These are phyloP conservation scores for Auriscalpium microsporum DNA, from an alignment of 768 basidiomycete genomes.

Conservation along the genomic window DNA sequence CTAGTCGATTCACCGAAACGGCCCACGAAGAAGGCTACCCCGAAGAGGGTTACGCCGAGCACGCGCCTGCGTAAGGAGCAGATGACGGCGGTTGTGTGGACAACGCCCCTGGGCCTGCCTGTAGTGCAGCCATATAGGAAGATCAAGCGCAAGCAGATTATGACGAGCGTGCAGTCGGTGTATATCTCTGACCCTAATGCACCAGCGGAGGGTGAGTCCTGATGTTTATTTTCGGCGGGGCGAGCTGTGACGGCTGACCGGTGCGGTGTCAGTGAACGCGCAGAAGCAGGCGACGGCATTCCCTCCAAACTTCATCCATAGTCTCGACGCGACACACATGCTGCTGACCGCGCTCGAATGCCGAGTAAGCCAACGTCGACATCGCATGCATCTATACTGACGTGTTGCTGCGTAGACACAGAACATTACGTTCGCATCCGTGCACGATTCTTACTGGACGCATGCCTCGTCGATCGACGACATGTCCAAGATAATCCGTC, in stretches of 20 bases:
- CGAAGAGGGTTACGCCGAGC: constrained; percentile 15
- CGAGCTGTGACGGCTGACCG: not conserved
- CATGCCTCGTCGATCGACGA: constrained; percentile 80
- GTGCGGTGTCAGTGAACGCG: constrained; percentile 48
- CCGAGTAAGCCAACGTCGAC: constrained; percentile 38
- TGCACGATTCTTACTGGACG: constrained; percentile 99
- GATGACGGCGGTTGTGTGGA: constrained; percentile 96
- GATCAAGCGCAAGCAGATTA: constrained; percentile 69
- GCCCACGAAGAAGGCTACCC: constrained; percentile 13
- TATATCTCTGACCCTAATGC: constrained; percentile 82
- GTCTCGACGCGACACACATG: constrained; percentile 98
- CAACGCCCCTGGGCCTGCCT: constrained; percentile 88
- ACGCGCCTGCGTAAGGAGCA: constrained; percentile 66
- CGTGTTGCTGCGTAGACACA: constrained; percentile 40
- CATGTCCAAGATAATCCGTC: constrained; percentile 85
- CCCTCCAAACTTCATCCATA: constrained; percentile 98
- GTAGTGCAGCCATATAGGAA: constrained; percentile 96
- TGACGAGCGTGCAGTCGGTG: constrained; percentile 78
- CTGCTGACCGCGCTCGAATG: constrained; percentile 92
- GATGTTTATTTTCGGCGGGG: not conserved
- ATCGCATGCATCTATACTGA: not conserved
- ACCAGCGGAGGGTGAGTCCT: constrained; percentile 49
- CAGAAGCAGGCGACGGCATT: constrained; percentile 91
- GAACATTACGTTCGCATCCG: constrained; percentile 81
- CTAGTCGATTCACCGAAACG: constrained; percentile 18